Conservation (phyloP, 208 protist genomes). For the Crithidia fasciculata region DNA sequence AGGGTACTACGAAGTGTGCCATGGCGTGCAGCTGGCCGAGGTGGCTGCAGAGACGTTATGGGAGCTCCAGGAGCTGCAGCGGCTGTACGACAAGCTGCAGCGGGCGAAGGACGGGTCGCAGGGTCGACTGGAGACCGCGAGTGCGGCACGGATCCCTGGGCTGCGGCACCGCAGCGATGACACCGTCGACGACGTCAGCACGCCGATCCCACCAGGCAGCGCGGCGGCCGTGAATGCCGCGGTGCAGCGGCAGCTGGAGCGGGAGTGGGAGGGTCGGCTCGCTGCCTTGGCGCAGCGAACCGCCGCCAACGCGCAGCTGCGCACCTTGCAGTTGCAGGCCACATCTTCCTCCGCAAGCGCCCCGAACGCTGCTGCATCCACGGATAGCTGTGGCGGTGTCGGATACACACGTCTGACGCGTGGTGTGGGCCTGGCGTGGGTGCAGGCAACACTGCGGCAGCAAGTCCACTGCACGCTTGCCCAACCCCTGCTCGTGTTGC, state of each 20-base stretch:
- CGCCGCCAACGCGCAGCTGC: conserved; percentile 1
- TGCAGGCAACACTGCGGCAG: conserved; percentile 18
- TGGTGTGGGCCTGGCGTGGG: conserved; percentile 21
- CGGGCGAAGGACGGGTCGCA: neutral
- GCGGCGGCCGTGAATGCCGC: conserved; percentile 25
- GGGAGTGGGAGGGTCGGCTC: conserved; percentile 17
- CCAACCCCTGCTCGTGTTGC: conserved; percentile 21
- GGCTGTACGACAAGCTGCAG: conserved; percentile 7
- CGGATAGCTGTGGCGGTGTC: neutral
- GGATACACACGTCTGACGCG: neutral
- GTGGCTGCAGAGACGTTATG: conserved; percentile 26
- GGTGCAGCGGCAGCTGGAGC: conserved; percentile 18
- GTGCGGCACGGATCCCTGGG: no score
- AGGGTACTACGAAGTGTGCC: conserved; percentile 32
- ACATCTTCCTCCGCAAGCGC: no score
- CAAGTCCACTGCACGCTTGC: conserved; percentile 18
- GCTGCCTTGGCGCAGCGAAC: conserved; percentile 20
- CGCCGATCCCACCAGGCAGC: conserved; percentile 6
- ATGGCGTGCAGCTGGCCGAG: conserved; percentile 31
- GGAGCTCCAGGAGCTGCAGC: conserved; percentile 29
- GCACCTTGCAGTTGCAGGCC: neutral
- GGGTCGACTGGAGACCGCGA: no score
- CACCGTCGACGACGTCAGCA: neutral
- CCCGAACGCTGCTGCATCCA: no score
- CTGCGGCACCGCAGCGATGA: neutral